A percentile compares a stretch with the other conserved stretches of the same genome.
These are phyloP conservation scores for Tetracladium setigerum DNA, from an alignment of 495 filamentous ascomycete species.

Conservation along the genomic window DNA sequence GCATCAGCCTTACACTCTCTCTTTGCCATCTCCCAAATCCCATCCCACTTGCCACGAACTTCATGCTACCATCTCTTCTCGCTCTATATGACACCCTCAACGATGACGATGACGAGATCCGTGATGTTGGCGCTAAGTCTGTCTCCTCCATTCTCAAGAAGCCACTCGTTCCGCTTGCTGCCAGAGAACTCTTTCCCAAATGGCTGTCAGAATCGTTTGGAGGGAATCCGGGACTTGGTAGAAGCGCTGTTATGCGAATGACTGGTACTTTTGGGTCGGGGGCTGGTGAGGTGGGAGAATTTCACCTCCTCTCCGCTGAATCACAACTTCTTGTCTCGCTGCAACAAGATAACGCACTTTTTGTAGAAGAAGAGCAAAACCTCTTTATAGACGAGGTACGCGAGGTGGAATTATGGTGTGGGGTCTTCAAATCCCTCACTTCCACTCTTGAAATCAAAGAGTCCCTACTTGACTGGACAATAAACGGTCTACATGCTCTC, in stretches of 20 bases:
- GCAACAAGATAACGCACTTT: conserved; percentile 64
- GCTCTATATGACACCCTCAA: conserved; percentile 42
- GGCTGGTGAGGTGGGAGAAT: neutral
- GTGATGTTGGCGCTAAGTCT: conserved; percentile 51
- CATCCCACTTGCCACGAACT: neutral
- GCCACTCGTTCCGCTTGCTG: conserved; percentile 31
- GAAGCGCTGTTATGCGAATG: conserved; percentile 28
- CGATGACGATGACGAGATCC: conserved; percentile 88
- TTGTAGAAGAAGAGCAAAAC: conserved; percentile 86
- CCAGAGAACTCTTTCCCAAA: conserved; percentile 27
- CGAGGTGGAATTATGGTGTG: conserved; percentile 58
- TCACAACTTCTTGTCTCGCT: conserved; percentile 39
- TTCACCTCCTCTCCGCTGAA: conserved; percentile 28
- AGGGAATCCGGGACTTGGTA: conserved; percentile 21
- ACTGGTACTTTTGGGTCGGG: conserved; percentile 18
- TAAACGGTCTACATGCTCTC: conserved; percentile 46
- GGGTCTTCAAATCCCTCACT: neutral
- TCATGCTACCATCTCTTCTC: conserved; percentile 9
- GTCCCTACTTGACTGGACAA: conserved; percentile 43
- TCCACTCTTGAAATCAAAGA: conserved; percentile 3
- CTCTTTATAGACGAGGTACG: conserved; percentile 73
- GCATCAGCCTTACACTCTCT: conserved; percentile 35
- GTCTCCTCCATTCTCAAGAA: conserved; percentile 30
- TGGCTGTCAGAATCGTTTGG: conserved; percentile 27
- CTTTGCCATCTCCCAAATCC: conserved; percentile 24